Percentiles rank a stretch among this genome's conserved stretches.
Conservation (phyloP, 2,329 filamentous ascomycete species). For the Cladosporium sp. region DNA sequence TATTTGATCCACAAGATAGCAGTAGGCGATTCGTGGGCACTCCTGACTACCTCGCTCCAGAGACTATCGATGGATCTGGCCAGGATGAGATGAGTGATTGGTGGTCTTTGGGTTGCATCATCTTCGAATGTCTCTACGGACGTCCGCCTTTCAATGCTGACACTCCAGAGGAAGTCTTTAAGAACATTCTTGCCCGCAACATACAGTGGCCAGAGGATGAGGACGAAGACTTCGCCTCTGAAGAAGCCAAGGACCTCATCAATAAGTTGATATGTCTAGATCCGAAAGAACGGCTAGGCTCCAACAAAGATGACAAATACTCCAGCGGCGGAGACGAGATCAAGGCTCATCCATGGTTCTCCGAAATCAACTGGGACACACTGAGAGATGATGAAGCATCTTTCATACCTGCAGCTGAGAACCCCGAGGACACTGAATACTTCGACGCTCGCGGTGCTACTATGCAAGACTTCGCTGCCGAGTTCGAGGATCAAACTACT, state of each 20-base stretch:
- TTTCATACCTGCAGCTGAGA: constrained; percentile 88
- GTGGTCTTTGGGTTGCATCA: constrained; percentile 99
- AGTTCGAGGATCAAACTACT: constrained; percentile 85
- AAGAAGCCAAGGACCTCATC: constrained; percentile 90
- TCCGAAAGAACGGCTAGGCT: constrained; percentile 76
- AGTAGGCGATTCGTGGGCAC: constrained; percentile 94
- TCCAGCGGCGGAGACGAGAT: constrained; percentile 87
- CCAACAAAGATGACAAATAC: constrained; percentile 81
- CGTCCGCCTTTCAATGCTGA: constrained; percentile 89
- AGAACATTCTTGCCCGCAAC: constrained; percentile 86
- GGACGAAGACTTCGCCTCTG: constrained; percentile 66
- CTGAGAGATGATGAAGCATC: constrained; percentile 93
- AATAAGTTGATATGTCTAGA: constrained; percentile 87
- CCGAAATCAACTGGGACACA: constrained; percentile 82
- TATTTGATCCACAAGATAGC: constrained; percentile 94
- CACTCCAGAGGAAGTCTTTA: constrained; percentile 90
- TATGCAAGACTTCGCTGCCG: constrained; percentile 86
- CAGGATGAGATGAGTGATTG: constrained; percentile 99
- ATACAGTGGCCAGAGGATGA: constrained; percentile 94
- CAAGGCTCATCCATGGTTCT: constrained; percentile 84
- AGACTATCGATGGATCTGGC: constrained; percentile 91
- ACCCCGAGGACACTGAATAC: constrained; percentile 97
- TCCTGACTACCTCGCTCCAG: constrained; percentile 92
- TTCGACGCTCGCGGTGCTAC: constrained; percentile 92
- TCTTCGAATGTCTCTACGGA: constrained; percentile 94